phyloP scores from a whole-genome alignment of 2,329 filamentous ascomycete genomes.

The Diaporthe velutina region DNA sequence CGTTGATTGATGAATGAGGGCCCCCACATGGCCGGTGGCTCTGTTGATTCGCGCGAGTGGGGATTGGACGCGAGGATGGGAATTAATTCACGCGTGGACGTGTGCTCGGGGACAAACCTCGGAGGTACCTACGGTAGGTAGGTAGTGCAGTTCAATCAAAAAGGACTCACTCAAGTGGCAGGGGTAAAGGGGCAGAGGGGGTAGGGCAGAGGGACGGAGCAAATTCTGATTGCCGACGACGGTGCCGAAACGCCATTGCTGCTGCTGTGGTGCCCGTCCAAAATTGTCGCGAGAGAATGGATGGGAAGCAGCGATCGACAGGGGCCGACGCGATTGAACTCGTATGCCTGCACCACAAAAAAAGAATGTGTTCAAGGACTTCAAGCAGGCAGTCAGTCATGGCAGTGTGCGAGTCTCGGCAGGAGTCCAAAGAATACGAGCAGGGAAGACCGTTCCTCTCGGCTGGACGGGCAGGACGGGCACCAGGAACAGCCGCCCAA shows the following conservation, averaged over 20 bases:
- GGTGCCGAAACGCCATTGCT: conserved; percentile 19
- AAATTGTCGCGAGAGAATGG: neutral
- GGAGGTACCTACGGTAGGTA: neutral
- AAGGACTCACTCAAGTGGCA: conserved; percentile 6
- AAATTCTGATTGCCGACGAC: conserved; percentile 28
- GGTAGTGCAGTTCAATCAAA: neutral
- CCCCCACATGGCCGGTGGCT: conserved; percentile 20
- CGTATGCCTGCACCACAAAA: neutral
- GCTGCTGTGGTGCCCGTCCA: neutral
- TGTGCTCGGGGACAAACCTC: neutral
- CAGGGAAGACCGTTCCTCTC: conserved; percentile 2
- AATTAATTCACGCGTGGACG: conserved; percentile 19
- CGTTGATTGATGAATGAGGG: neutral
- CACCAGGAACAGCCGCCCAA: conserved; percentile 18
- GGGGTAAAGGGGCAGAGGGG: conserved; percentile 8
- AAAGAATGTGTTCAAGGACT: neutral
- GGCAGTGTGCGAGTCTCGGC: neutral
- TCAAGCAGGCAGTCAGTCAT: neutral
- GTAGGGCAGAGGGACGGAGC: neutral
- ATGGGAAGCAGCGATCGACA: conserved; percentile 26
- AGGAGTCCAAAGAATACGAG: conserved; percentile 6
- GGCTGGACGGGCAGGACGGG: neutral
- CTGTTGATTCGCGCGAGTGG: conserved; percentile 7
- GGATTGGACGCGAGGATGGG: neutral
- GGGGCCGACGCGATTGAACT: conserved; percentile 10